These are phyloP conservation scores for Bullera alba DNA, from an alignment of 768 basidiomycete species.

Conservation along the genomic window DNA sequence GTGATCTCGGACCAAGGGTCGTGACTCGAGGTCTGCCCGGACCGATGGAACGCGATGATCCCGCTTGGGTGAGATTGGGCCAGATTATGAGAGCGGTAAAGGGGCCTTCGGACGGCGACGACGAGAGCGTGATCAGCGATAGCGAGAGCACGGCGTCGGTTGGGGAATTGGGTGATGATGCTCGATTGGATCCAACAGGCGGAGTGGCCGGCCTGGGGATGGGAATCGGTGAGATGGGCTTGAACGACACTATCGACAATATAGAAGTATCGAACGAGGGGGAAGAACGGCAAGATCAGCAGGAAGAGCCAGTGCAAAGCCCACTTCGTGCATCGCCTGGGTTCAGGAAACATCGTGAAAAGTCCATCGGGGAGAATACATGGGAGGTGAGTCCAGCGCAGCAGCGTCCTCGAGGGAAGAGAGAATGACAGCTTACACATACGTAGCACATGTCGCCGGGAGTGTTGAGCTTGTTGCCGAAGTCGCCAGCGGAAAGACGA, in stretches of 20 bases:
- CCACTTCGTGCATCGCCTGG: too few relatives aligned
- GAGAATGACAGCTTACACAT: conserved; percentile 2
- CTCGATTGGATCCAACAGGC: conserved; percentile 49
- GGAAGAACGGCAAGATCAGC: too few relatives aligned
- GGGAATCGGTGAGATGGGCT: too few relatives aligned
- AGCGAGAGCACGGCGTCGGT: conserved; percentile 88
- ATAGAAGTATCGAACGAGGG: too few relatives aligned
- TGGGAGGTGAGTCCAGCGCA: conserved; percentile 71
- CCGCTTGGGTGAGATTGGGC: conserved; percentile 76
- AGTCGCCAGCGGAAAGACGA: conserved; percentile 71
- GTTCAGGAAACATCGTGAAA: conserved; percentile 11
- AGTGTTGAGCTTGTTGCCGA: conserved; percentile 85
- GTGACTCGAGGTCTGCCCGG: too few relatives aligned
- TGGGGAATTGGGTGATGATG: conserved; percentile 76
- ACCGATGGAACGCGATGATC: conserved; percentile 33
- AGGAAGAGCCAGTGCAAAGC: too few relatives aligned
- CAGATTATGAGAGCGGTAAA: conserved; percentile 60
- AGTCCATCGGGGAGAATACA: conserved; percentile 66
- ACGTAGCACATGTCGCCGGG: conserved; percentile 88
- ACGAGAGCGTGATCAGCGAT: conserved; percentile 80
- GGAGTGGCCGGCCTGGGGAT: not conserved
- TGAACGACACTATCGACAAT: too few relatives aligned
- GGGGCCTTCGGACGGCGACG: conserved; percentile 10
- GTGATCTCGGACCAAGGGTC: too few relatives aligned
- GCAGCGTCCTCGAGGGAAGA: not conserved